Evolutionary conservation across 441 rosid genomes (phyloP).

Genomic region (Aleurites moluccanus): DNA sequence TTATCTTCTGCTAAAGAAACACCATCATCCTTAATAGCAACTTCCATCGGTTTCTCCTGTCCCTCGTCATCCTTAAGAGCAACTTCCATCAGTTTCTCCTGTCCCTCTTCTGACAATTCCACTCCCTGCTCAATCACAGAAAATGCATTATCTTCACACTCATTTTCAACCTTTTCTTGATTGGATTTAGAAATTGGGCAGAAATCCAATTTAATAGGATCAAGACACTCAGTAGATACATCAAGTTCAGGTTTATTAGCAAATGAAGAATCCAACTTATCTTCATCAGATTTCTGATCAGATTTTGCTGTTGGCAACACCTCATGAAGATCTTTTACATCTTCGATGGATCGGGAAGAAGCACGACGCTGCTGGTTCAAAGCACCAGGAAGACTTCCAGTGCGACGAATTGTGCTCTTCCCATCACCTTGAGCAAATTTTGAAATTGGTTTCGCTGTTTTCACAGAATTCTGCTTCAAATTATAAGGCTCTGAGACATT

Average conservation of each 20-base stretch:
- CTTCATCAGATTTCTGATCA: constrained; percentile 60
- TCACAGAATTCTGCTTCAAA: constrained; percentile 40
- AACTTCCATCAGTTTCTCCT: too few relatives aligned
- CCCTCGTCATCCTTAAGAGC: too few relatives aligned
- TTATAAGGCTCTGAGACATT: constrained; percentile 35
- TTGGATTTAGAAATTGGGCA: constrained; percentile 24
- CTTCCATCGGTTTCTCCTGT: constrained; percentile 28
- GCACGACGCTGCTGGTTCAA: constrained; percentile 34
- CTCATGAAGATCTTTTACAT: constrained; percentile 77
- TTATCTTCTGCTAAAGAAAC: constrained; percentile 27
- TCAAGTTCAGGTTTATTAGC: constrained; percentile 44
- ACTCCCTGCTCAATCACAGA: constrained; percentile 43
- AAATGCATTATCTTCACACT: constrained; percentile 40
- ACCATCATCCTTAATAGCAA: constrained; percentile 17
- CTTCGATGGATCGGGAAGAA: constrained; percentile 40
- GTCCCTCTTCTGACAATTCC: constrained; percentile 35
- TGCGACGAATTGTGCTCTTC: constrained; percentile 34
- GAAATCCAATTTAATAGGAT: constrained; percentile 35
- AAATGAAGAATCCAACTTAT: constrained; percentile 41
- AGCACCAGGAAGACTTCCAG: constrained; percentile 50
- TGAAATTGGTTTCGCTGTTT: constrained; percentile 32
- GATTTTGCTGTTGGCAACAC: constrained; percentile 54
- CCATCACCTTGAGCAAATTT: constrained; percentile 41
- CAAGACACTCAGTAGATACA: constrained; percentile 36
- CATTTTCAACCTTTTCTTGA: constrained; percentile 36